These are phyloP conservation scores for Guadua angustifolia DNA, from an alignment of 176 grass and related monocot genomes.

Conservation along the genomic window DNA sequence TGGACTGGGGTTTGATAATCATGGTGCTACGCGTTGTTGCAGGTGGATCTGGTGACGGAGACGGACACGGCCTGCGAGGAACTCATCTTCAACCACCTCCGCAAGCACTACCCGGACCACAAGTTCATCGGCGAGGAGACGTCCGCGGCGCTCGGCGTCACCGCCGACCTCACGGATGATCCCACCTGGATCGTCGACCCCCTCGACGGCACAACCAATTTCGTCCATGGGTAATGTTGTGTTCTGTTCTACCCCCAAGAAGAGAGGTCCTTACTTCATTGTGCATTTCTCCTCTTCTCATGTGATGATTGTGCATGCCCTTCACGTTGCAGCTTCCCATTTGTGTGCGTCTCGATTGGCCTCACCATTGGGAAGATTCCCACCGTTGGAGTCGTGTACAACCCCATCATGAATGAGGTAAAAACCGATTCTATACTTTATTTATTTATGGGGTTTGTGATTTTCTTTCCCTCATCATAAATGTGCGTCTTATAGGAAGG, in stretches of 20 bases:
- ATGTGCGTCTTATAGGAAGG: not conserved
- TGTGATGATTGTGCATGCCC: not conserved
- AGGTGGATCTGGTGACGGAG: slow-evolving; percentile 99
- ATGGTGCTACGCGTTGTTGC: slow-evolving; percentile 16
- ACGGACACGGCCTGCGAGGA: slow-evolving; percentile 98
- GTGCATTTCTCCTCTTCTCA: slow-evolving; percentile 22
- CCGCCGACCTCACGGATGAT: slow-evolving; percentile 75
- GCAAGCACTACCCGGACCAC: slow-evolving; percentile 79
- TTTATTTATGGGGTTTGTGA: not conserved
- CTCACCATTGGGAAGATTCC: slow-evolving; percentile 85
- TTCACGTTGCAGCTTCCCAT: slow-evolving; percentile 69
- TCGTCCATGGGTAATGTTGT: slow-evolving; percentile 81
- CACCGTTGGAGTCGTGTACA: slow-evolving; percentile 85
- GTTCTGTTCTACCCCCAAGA: not conserved
- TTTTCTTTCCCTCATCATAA: too few relatives aligned
- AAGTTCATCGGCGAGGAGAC: slow-evolving; percentile 99
- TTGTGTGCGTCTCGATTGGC: slow-evolving; percentile 95
- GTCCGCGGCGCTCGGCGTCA: slow-evolving; percentile 71
- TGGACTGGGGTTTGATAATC: slow-evolving; percentile 33
- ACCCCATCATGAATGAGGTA: slow-evolving; percentile 95
- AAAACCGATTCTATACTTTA: not conserved
- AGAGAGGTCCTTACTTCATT: not conserved
- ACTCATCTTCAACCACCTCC: slow-evolving; percentile 85
- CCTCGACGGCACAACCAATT: slow-evolving; percentile 96
- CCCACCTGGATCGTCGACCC: slow-evolving; percentile 98